Base-by-base conservation (phyloP, 768 basidiomycete genomes). In the Phylloporus sp. region DNA sequence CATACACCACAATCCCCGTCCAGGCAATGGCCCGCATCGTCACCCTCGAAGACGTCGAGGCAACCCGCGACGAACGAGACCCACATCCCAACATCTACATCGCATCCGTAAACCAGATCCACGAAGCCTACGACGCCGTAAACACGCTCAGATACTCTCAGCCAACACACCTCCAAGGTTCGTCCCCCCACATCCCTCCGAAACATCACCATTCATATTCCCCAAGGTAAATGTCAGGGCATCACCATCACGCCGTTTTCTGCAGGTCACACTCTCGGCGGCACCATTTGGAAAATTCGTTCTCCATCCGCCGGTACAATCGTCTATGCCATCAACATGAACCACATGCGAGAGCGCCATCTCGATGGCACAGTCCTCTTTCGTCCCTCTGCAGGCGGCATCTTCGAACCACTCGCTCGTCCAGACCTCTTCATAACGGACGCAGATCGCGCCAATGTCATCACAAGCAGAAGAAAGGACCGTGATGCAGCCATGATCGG, bases 251-350 rank as follows among this genome's bases (percentile, higher is more conserved):
- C 93, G 15, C 92, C 96, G 1, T 96, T 93, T 68, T 86, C 89
- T 58, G 87, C 92, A 11, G 96, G 95, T 0, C 94, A 97, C 65
- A 90, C 90, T 0, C 78, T 99, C 14, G 96, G 96, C 50, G 96
- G 95, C 35, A 91, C 94, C 6, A 88, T 99, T 53, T 98, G 93
- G 93, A 97, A 97, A 63, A 87, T 99, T 51, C 84, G 96, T n/a
- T 97, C 94, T 0, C 93, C 96, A 3, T 92, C 93, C 0, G 90
- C 90, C 10, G 95, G 94, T 4, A 97, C 96, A 4, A 86, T 98
- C 27, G 72, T 98, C 21, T 97, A 99, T 62, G 93, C 93, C 9
- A 90, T 97, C 15, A 81, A 92, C 55, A 75, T 97, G 72, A 98
- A 98, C 64, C 96, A 99, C 65, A 94, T 91, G 79, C 80, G 81